Base-by-base conservation (phyloP, 2,329 filamentous ascomycete genomes). In the Aureobasidium sp. region DNA sequence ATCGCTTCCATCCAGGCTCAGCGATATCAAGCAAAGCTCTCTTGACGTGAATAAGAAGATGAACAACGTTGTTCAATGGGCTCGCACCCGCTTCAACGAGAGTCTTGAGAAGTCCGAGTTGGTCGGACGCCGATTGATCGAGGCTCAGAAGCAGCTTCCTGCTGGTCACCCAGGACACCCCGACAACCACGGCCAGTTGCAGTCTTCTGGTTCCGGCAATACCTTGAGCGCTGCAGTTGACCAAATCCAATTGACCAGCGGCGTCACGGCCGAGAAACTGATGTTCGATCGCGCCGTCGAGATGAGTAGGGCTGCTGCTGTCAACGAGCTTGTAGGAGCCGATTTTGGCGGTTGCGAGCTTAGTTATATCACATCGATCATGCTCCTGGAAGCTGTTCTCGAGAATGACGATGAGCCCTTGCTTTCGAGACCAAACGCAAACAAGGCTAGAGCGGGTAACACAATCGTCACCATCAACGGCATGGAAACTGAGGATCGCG, bases 261-360 rank as follows among this genome's bases (percentile, higher is more conserved):
- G 93, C 1, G 87, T 97, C 62, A 97, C 91, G 25, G 94, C 94
- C 0, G 94, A 97, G 77, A 96, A 92, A 76, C 80, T 99, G 49
- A 97, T 99, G 91, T 99, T 97, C 72, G 94, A 99, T 68, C 89
- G 94, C 51, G 94, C 94, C 0, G 79, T 97, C 25, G 94, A 99
- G 73, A 97, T 99, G 94, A 97, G 91, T 73, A 86, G 91, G 58
- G 86, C 90, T 4, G 93, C 94, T 8, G 94, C 94, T 8, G 94
- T 97, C 71, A 95, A 96, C 69, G 94, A 99, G 76, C 89, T 99
- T 55, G 91, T 94, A 1, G 91, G 93, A 62, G n/a, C 29, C 12
- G 57, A 60, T 25, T 51, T 60, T 42, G 20, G 20, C 17, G 59
- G 62, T 39, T 97, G 93, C 71, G 92, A 97, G 71, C 86, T 96